Evolutionary conservation across 192 early-diverging fungal species (phyloP).

Genomic region (Backusella liffmaniae): DNA sequence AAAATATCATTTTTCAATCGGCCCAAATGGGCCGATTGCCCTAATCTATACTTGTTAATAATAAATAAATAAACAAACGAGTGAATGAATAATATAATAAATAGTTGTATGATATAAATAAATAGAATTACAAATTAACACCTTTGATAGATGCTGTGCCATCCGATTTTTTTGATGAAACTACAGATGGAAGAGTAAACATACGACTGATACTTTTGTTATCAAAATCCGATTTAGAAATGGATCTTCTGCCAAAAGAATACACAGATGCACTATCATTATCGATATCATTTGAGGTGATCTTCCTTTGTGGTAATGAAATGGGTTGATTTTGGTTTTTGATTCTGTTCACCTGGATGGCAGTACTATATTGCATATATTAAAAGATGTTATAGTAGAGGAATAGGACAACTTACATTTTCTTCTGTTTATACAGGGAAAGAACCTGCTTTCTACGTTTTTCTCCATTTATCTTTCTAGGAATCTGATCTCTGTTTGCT

Average conservation of each 20-base stretch:
- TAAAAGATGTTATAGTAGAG: no score
- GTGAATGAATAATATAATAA: neutral
- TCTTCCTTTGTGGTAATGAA: slow-evolving; percentile 16
- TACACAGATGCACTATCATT: slow-evolving; percentile 19
- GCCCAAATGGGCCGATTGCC: no score
- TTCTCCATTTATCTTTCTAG: slow-evolving; percentile 11
- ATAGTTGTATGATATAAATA: neutral
- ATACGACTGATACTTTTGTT: neutral
- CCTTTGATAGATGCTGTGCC: neutral
- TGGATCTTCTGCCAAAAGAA: slow-evolving; percentile 7
- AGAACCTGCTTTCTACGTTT: slow-evolving; percentile 16
- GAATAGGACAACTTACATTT: neutral
- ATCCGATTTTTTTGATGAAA: neutral
- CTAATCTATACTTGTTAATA: no score
- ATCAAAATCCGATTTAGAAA: neutral
- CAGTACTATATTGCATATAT: neutral
- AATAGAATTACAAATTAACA: neutral
- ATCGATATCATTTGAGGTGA: neutral
- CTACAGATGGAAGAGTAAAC: neutral
- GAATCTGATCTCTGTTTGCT: slow-evolving; percentile 14
- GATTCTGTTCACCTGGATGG: slow-evolving; percentile 24
- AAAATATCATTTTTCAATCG: no score
- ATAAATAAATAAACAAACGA: neutral
- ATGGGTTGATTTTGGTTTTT: slow-evolving; percentile 34
- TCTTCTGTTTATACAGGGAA: neutral